A percentile compares a stretch with the other conserved stretches of the same genome.
Conservation (phyloP, 176 grass and related monocot genomes). For the Triticum turgidum region DNA sequence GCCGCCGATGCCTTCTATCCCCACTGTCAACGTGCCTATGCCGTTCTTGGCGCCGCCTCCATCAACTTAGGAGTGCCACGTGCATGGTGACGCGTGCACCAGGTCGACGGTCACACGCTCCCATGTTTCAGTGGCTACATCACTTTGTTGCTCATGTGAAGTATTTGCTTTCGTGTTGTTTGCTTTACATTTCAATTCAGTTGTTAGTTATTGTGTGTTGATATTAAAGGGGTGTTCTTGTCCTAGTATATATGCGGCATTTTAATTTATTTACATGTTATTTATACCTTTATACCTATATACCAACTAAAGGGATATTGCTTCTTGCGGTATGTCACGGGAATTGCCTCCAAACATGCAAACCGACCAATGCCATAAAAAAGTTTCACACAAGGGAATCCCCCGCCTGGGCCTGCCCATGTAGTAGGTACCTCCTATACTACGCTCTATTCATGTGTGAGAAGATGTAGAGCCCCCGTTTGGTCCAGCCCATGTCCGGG, state of each 20-base stretch:
- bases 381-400: too few relatives aligned
- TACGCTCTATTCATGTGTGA: too few relatives aligned
- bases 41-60: constrained; percentile 22
- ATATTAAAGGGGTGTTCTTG: not conserved
- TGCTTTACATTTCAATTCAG: not conserved
- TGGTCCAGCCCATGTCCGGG: too few relatives aligned
- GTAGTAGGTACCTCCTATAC: too few relatives aligned
- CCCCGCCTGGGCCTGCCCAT: too few relatives aligned
- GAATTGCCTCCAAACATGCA: too few relatives aligned
- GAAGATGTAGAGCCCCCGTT: too few relatives aligned
- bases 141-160: not conserved
- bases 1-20: constrained; percentile 22
- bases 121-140: not conserved
- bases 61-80: not conserved
- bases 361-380: too few relatives aligned
- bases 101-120: not conserved
- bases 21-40: constrained; percentile 9
- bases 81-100: not conserved
- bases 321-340: too few relatives aligned
- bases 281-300: too few relatives aligned
- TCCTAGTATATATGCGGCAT: not conserved
- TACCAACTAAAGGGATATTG: too few relatives aligned
- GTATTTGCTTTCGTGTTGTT: not conserved
- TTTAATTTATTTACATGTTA: not conserved
- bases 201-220: not conserved